These are phyloP conservation scores for Paspalum notatum DNA, from an alignment of 176 grass and related monocot genomes.

Conservation along the genomic window DNA sequence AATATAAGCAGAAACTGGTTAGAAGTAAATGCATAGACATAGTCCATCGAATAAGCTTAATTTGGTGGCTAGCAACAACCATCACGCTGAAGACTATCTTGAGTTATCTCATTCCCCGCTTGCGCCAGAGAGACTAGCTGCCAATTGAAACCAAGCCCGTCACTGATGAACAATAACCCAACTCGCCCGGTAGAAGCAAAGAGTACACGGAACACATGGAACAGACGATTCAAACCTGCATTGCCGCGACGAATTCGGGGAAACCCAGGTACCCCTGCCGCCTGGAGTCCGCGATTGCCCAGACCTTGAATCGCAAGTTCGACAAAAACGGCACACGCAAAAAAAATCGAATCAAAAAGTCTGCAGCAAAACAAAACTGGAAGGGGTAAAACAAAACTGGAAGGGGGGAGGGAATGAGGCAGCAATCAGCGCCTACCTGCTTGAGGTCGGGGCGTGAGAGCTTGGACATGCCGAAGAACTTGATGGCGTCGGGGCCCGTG, in stretches of 20 bases:
- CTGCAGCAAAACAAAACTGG: not conserved
- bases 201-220: not conserved
- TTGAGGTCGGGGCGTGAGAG: constrained; percentile 82
- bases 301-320: constrained; percentile 61
- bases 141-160: constrained; percentile 7
- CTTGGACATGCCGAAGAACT: constrained; percentile 88
- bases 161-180: not conserved
- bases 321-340: not conserved
- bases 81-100: constrained; percentile 57
- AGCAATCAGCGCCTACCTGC: too few relatives aligned
- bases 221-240: constrained; percentile 64
- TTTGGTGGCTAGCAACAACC: constrained; percentile 55
- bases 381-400: not conserved
- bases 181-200: not conserved
- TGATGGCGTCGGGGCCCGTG: constrained; percentile 90
- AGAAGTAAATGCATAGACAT: not conserved
- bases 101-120: constrained; percentile 72
- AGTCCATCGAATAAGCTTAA: not conserved
- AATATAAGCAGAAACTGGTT: not conserved
- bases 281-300: constrained; percentile 89
- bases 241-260: constrained; percentile 68
- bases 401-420: not conserved
- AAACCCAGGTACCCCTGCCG: constrained; percentile 88
- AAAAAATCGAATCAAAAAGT: not conserved
- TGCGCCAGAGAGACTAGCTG: constrained; percentile 95